Base-by-base conservation (phyloP, 2,329 filamentous ascomycete genomes). In the Rhytidhysteron rufulum region DNA sequence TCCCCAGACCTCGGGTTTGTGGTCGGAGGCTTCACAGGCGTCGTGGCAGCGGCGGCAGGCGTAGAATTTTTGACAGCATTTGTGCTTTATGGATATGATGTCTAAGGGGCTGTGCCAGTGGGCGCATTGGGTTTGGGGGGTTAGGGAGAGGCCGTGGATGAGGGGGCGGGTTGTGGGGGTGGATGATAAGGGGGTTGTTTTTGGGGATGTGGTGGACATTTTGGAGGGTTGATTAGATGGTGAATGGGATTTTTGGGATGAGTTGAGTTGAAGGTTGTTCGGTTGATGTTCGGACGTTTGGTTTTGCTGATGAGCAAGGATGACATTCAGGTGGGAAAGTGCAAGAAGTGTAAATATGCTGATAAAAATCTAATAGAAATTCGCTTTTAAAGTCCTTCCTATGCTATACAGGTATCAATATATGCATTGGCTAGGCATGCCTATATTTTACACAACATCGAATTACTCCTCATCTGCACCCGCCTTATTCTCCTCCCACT, bases 401-500 rank as follows among this genome's bases (percentile, higher is more conserved):
- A n/a, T n/a, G n/a, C n/a, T n/a, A n/a, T n/a, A n/a, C n/a, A n/a
- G n/a, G n/a, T n/a, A n/a, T n/a, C n/a, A n/a, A n/a, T n/a, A n/a
- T n/a, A n/a, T n/a, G n/a, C n/a, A n/a, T n/a, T n/a, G n/a, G n/a
- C n/a, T n/a, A n/a, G n/a, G n/a, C n/a, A n/a, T n/a, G n/a, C n/a
- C n/a, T n/a, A 5, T 5, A 18, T 4, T 33, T 5, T 5, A 4
- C 4, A 4, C 5, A 4, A 18, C 16, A 13, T 8, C n/a, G 11
- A 15, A 13, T 35, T 5, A 30, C 25, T 34, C 43, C 19, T 37
- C 43, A 24, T 37, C 42, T 24, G 43, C 46, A 30, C 37, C 40
- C 17, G 34, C 32, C 36, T 41, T 48, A 51, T 60, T 67, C 51
- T 76, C 79, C 30, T 83, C 82, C 76, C 83, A 91, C 58, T 85